These are phyloP conservation scores for Brassica cretica DNA, from an alignment of 345 rosid species.

Conservation along the genomic window DNA sequence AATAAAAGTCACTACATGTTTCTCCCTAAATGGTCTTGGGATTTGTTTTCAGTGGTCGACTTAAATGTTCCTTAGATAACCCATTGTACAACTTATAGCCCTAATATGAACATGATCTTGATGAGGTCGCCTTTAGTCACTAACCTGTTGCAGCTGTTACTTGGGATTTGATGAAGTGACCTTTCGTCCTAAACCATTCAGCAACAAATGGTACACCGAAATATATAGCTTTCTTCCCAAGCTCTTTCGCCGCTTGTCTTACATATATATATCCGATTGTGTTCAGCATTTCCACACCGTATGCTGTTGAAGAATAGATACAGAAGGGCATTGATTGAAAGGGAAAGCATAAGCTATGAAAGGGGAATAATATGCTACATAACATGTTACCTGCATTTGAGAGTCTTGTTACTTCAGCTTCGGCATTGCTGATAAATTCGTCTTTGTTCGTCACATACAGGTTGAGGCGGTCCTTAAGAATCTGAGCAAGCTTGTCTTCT, in stretches of 20 bases:
- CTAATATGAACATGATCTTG: not conserved
- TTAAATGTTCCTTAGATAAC: constrained; percentile 1
- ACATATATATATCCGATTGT: constrained; percentile 92
- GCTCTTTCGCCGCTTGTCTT: constrained; percentile 96
- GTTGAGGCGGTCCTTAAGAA: constrained; percentile 70
- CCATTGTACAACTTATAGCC: not conserved
- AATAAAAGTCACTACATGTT: not conserved
- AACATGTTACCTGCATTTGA: constrained; percentile 73
- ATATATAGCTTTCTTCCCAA: constrained; percentile 44
- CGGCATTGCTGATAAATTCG: constrained; percentile 61
- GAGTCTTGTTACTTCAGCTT: constrained; percentile 85
- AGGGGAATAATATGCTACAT: constrained; percentile 11
- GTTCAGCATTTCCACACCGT: constrained; percentile 92
- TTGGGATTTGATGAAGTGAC: constrained; percentile 62
- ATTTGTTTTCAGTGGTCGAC: not conserved
- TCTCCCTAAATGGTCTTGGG: not conserved
- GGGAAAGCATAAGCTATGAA: not conserved
- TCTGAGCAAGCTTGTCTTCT: constrained; percentile 84
- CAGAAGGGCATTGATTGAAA: constrained; percentile 1
- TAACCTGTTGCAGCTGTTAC: constrained; percentile 98
- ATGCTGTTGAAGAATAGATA: constrained; percentile 56
- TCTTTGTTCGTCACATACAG: constrained; percentile 78
- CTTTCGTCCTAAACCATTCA: constrained; percentile 2
- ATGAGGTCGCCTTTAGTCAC: constrained; percentile 35
- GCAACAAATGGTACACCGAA: constrained; percentile 48